Conservation (phyloP, 495 filamentous ascomycete species). For the Penicillium riverlandense region DNA sequence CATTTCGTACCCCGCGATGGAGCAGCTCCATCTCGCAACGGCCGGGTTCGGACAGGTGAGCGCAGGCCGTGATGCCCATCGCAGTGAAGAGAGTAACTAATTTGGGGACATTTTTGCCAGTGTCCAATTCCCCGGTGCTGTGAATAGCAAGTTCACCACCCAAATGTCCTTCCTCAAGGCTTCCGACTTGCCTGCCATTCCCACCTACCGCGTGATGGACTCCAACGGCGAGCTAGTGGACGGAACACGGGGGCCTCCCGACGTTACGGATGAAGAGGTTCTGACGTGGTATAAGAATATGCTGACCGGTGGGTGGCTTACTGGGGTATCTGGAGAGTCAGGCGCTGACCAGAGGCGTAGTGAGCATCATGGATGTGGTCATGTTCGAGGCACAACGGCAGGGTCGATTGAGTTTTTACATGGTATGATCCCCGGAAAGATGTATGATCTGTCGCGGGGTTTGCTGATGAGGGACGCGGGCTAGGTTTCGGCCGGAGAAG, state of each 20-base stretch:
- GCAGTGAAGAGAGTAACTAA: not conserved
- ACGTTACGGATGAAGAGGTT: slow-evolving; percentile 63
- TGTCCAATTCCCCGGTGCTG: slow-evolving; percentile 90
- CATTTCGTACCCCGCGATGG: slow-evolving; percentile 28
- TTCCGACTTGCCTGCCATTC: slow-evolving; percentile 56
- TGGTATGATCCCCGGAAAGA: slow-evolving; percentile 45
- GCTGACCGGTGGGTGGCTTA: slow-evolving; percentile 44
- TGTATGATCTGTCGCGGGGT: not conserved
- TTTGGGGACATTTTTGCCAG: slow-evolving; percentile 22
- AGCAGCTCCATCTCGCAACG: slow-evolving; percentile 57
- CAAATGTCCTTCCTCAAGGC: slow-evolving; percentile 69
- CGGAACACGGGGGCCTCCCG: slow-evolving; percentile 47
- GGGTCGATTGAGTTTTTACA: slow-evolving; percentile 88
- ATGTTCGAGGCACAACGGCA: slow-evolving; percentile 86
- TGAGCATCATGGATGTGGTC: slow-evolving; percentile 89
- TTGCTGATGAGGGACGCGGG: not conserved
- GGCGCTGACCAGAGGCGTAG: slow-evolving; percentile 17
- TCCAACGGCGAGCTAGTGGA: slow-evolving; percentile 76
- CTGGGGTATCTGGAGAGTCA: not conserved
- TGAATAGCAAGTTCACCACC: slow-evolving; percentile 86
- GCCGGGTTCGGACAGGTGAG: slow-evolving; percentile 59
- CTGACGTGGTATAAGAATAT: slow-evolving; percentile 61
- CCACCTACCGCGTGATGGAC: slow-evolving; percentile 83
- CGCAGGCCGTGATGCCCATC: not conserved
- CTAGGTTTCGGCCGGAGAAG: slow-evolving; percentile 86